Base-by-base conservation (phyloP, 495 filamentous ascomycete genomes). In the Chaetomium fimeti region DNA sequence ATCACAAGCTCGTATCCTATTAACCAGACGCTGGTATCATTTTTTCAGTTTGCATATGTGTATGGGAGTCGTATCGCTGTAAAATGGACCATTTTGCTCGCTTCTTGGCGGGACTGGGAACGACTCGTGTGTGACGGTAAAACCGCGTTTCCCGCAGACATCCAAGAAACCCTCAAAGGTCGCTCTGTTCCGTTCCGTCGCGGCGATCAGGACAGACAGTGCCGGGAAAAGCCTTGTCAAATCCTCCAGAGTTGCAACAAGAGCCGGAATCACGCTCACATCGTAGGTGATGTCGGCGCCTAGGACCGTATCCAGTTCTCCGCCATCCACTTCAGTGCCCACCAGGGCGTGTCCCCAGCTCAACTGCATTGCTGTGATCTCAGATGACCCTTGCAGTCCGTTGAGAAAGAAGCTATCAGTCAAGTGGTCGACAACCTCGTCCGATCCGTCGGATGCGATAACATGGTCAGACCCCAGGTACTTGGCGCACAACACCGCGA, bases 391-490 rank as follows among this genome's bases (percentile, higher is more conserved):
- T 25, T 85, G 80, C 9, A 88, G 76, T 22, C 76, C 78, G 74
- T 94, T 96, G 51, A 91, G 74, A 38, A 79, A 85, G 47, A 88
- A 74, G 72, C 88, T 93, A 11, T 84, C 82, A 28, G 79, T 75
- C n/a, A 95, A 81, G 63, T 84, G 81, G 68, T 87, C 83, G 51
- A 95, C 81, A 16, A 97, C 83, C 38, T 83, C 82, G 24, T 82
- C 84, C 53, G 92, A 91, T 0, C 92, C 92, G 71, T 98, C 93
- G 0, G 92, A 96, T 6, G 87, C 84, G 11, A 91, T 78, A 52
- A 93, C 85, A 43, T 82, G 78, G 3, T 72, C 74, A 2, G 88
- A 82, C n/a, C 74, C 79, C 0, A 97, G 82, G 70, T 89, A 79
- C 66, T 88, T 90, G 3, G 89, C 89, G 66, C 89, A 94, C 20